A percentile compares a stretch with the other conserved stretches of the same genome.
These are phyloP conservation scores for Persicaria tinctoria DNA, from an alignment of 148 eudicot genomes.

Conservation along the genomic window DNA sequence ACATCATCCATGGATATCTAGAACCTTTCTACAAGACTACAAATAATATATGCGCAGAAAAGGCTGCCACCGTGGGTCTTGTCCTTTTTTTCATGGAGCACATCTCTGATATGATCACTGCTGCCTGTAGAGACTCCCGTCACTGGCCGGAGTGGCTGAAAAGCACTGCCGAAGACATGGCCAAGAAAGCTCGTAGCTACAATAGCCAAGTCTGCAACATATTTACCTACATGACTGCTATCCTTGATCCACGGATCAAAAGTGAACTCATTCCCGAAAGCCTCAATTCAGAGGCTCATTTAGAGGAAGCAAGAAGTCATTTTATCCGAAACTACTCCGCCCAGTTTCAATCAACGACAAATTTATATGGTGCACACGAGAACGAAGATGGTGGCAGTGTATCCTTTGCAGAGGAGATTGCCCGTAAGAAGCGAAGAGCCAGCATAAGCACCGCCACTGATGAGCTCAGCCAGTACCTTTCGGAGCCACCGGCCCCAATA, in stretches of 20 bases:
- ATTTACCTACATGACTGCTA: conserved; percentile 69
- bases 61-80: conserved; percentile 57
- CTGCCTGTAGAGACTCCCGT: conserved; percentile 56
- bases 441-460: conserved; percentile 49
- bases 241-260: conserved; percentile 86
- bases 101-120: conserved; percentile 54
- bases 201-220: conserved; percentile 51
- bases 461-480: conserved; percentile 68
- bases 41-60: conserved; percentile 53
- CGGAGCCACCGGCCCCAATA: conserved; percentile 74
- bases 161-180: conserved; percentile 56
- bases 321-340: conserved; percentile 59
- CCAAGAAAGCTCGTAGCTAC: conserved; percentile 42
- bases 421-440: conserved; percentile 68
- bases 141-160: conserved; percentile 83
- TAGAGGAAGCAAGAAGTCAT: conserved; percentile 58
- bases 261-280: conserved; percentile 67
- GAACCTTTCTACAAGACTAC: conserved; percentile 85
- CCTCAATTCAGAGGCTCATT: conserved; percentile 48
- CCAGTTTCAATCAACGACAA: conserved; percentile 42
- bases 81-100: conserved; percentile 92
- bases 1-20: conserved; percentile 45
- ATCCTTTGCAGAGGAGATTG: conserved; percentile 91
- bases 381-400: conserved; percentile 40
- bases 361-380: conserved; percentile 38